Evolutionary conservation across 768 basidiomycete species (phyloP).

Genomic region (Guyanaporus albipodus): DNA sequence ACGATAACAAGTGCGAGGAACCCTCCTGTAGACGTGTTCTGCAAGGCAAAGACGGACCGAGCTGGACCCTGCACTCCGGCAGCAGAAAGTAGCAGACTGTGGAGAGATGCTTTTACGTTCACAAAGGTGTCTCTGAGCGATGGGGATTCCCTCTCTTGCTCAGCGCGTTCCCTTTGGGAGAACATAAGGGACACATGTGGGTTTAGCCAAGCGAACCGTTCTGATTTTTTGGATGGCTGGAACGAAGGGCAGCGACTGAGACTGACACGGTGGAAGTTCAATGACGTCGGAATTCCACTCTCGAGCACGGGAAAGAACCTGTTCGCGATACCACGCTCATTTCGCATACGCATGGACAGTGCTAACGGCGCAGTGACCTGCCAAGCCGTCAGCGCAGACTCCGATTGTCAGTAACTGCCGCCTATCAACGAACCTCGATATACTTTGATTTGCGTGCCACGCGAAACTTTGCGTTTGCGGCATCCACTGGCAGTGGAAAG

Average conservation of each 20-base stretch:
- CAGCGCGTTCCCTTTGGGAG: slow-evolving; percentile 29
- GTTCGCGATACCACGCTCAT: slow-evolving; percentile 17
- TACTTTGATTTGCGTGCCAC: slow-evolving; percentile 55
- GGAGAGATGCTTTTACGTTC: slow-evolving; percentile 33
- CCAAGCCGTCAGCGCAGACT: neutral
- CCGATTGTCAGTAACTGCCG: neutral
- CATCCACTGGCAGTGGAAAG: slow-evolving; percentile 45
- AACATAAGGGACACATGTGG: slow-evolving; percentile 31
- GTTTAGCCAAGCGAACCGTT: slow-evolving; percentile 29
- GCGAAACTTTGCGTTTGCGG: slow-evolving; percentile 35
- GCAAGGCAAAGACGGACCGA: slow-evolving; percentile 20
- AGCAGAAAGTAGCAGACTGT: slow-evolving; percentile 24
- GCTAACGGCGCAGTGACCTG: slow-evolving; percentile 22
- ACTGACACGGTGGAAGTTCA: slow-evolving; percentile 41
- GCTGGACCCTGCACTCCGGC: slow-evolving; percentile 21
- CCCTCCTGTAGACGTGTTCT: slow-evolving; percentile 10
- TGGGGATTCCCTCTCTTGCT: neutral
- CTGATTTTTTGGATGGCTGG: slow-evolving; percentile 11
- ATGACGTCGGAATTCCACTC: slow-evolving; percentile 13
- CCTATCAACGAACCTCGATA: slow-evolving; percentile 31
- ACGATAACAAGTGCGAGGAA: slow-evolving; percentile 45
- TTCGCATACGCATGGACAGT: slow-evolving; percentile 12
- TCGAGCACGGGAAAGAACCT: slow-evolving; percentile 29
- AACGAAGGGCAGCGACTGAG: slow-evolving; percentile 35
- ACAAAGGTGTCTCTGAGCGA: slow-evolving; percentile 24